Base-by-base conservation (phyloP, 495 filamentous ascomycete species). In the Penicillium fimorum region DNA sequence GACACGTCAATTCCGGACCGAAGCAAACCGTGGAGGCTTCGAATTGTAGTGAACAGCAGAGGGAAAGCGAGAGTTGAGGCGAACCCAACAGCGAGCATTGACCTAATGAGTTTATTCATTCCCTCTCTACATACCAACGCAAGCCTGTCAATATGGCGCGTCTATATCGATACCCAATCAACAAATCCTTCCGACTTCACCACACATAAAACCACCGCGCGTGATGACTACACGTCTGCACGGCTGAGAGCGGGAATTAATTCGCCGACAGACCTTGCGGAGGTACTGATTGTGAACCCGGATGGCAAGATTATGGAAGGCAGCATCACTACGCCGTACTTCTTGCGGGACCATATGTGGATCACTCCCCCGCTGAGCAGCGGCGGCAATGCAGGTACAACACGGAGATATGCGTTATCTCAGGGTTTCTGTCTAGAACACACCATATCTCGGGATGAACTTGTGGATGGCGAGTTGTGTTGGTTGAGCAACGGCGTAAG, bases 401-500 rank as follows among this genome's bases (percentile, higher is more conserved):
- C 84, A 13, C 85, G 92, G 64, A 80, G 89, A 62, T 97, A 90
- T 83, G 84, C 89, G 12, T 61, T 97, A 48, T 78, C 84, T 53
- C 82, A 75, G 53, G 81, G 76, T 35, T 74, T 80, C 73, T 82
- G 89, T 66, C 69, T 76, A n/a, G 89, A 95, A 63, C 76, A 81
- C 42, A 62, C 75, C 2, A 76, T 94, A 17, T 63, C 49, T 10
- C 76, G 63, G 2, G 65, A 78, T 17, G 82, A 81, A 11, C 67
- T 96, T 17, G 65, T 82, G 11, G 77, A 89, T 61, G 89, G 86
- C 4, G 91, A 96, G 67, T 79, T 83, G 51, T 87, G 90, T 58
- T 91, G 89, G 86, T 72, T 96, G 55, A 94, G 90, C 62, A 96
- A 91, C 69, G 90, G 87, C 0, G 88, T 89, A n/a, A 78, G 87